Evolutionary conservation across 2,329 filamentous ascomycete species (phyloP).

Genomic region (Plenodomus biglobosus): DNA sequence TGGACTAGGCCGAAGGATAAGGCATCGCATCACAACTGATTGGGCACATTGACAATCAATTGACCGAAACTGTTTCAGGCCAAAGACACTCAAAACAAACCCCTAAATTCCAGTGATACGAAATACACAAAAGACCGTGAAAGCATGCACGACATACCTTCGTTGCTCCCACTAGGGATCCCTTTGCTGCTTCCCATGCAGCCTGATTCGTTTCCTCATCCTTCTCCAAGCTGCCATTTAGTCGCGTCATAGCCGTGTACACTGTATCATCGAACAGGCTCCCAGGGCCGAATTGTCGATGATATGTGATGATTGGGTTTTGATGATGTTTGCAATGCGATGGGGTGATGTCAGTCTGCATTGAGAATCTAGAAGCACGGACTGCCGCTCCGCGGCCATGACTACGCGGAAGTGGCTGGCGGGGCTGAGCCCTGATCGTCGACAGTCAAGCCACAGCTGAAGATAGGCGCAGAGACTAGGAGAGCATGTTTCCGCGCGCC

Average conservation of each 20-base stretch:
- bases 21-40: no score
- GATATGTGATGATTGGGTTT: neutral
- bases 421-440: neutral
- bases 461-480: no score
- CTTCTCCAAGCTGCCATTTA: slow-evolving; percentile 59
- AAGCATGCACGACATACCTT: slow-evolving; percentile 52
- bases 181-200: slow-evolving; percentile 69
- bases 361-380: neutral
- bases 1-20: no score
- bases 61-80: no score
- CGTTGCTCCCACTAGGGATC: slow-evolving; percentile 65
- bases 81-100: neutral
- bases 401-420: neutral
- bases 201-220: slow-evolving; percentile 69
- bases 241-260: slow-evolving; percentile 42
- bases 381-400: neutral
- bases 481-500: no score
- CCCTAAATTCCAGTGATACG: neutral
- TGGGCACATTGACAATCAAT: no score
- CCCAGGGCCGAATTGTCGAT: neutral
- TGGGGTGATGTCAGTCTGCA: neutral
- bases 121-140: neutral
- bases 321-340: neutral
- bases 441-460: no score
- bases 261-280: neutral